Evolutionary conservation across 768 basidiomycete genomes (phyloP).

Genomic region (Holtermannia corniformis): DNA sequence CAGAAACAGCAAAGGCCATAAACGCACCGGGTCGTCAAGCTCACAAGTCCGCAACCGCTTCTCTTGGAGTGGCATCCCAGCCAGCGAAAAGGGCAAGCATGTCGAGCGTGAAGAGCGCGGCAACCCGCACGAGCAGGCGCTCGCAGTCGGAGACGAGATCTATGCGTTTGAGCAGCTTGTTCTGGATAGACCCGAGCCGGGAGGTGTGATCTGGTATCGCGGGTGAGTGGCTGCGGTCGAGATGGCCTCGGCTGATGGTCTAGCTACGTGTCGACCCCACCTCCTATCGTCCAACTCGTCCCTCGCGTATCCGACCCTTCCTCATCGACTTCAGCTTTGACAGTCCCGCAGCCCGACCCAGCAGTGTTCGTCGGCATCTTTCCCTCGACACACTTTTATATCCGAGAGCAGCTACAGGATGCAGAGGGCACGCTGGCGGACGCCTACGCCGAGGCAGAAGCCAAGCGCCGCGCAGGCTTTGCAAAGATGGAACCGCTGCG

Average conservation of each 20-base stretch:
- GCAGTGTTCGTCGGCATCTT: slow-evolving; percentile 85
- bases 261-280: slow-evolving; percentile 49
- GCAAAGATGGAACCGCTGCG: slow-evolving; percentile 50
- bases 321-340: neutral
- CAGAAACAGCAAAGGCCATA: slow-evolving; percentile 9
- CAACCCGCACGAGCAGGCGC: slow-evolving; percentile 42
- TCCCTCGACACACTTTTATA: slow-evolving; percentile 75
- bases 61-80: slow-evolving; percentile 19
- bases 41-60: slow-evolving; percentile 11
- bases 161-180: slow-evolving; percentile 93
- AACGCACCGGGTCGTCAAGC: slow-evolving; percentile 30
- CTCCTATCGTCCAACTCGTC: slow-evolving; percentile 49
- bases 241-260: slow-evolving; percentile 1
- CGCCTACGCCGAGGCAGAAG: slow-evolving; percentile 50
- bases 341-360: slow-evolving; percentile 31
- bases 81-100: slow-evolving; percentile 3
- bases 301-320: neutral
- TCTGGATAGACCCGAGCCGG: slow-evolving; percentile 54
- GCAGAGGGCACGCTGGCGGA: slow-evolving; percentile 77
- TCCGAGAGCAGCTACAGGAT: slow-evolving; percentile 76
- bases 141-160: slow-evolving; percentile 93
- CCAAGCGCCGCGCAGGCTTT: neutral
- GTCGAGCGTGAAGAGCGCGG: slow-evolving; percentile 5
- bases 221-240: slow-evolving; percentile 55
- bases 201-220: slow-evolving; percentile 76